Conservation (phyloP, 2,329 filamentous ascomycete species). For the Trichoderma breve region DNA sequence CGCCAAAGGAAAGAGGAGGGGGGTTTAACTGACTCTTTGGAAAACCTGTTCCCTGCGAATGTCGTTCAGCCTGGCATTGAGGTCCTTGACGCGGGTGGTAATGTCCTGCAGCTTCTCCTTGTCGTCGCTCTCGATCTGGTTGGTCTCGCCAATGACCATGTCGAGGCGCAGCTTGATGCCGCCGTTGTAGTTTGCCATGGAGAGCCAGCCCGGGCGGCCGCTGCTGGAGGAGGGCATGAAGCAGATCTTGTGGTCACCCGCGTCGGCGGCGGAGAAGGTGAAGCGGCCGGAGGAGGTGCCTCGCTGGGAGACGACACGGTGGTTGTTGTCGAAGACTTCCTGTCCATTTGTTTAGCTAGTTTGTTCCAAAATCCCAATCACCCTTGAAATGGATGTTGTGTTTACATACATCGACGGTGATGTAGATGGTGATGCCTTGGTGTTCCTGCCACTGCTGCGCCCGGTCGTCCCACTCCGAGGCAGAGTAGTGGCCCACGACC, state of each 20-base stretch:
- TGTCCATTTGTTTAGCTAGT: constrained; percentile 30
- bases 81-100: constrained; percentile 80
- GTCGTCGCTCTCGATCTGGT: constrained; percentile 87
- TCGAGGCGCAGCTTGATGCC: constrained; percentile 84
- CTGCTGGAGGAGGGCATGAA: constrained; percentile 80
- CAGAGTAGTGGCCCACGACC: constrained; percentile 88
- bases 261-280: constrained; percentile 91
- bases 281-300: constrained; percentile 76
- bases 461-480: constrained; percentile 77
- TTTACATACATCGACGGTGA: constrained; percentile 75
- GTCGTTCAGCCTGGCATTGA: constrained; percentile 83
- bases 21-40: constrained; percentile 66
- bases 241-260: constrained; percentile 95
- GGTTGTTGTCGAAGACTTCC: constrained; percentile 96
- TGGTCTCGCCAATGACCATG: constrained; percentile 90
- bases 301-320: constrained; percentile 88
- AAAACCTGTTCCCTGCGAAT: constrained; percentile 94
- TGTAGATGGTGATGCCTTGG: constrained; percentile 75
- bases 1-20: too few species aligned
- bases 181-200: constrained; percentile 61
- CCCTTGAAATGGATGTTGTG: too few species aligned
- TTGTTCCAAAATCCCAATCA: neutral
- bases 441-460: constrained; percentile 68
- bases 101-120: constrained; percentile 92
- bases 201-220: constrained; percentile 70